phyloP scores from a whole-genome alignment of 2,329 filamentous ascomycete genomes.

The Pseudogymnoascus sp. region DNA sequence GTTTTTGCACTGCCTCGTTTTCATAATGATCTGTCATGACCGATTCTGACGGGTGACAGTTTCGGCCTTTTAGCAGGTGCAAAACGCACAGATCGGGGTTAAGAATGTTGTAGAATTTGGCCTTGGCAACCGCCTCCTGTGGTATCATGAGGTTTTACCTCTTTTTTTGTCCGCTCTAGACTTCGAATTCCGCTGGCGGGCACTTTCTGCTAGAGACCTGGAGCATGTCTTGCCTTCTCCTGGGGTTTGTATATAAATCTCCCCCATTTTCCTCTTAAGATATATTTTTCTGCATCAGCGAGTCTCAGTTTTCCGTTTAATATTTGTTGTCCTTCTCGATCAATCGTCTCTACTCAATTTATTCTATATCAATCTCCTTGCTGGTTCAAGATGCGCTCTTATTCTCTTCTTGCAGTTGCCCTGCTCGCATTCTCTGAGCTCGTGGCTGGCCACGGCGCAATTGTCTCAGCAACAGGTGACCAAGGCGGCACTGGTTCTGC shows the following conservation, averaged over 20 bases:
- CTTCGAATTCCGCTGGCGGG: neutral
- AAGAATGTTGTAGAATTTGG: neutral
- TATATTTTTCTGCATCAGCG: neutral
- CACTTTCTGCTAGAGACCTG: neutral
- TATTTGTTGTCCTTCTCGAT: neutral
- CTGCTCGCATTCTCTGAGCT: constrained; percentile 47
- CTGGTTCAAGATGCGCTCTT: constrained; percentile 33
- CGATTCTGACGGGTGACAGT: neutral
- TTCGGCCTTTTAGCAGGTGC: neutral
- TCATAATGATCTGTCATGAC: neutral
- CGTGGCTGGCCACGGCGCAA: constrained; percentile 53
- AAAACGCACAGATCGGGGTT: neutral
- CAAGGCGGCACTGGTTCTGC: constrained; percentile 44
- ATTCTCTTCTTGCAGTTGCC: constrained; percentile 34
- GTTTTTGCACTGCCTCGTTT: neutral
- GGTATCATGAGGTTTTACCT: neutral
- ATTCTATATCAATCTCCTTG: neutral
- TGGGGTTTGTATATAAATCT: neutral
- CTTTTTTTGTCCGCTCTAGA: neutral
- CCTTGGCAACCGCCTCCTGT: neutral
- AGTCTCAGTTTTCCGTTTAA: neutral
- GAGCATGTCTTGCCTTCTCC: neutral
- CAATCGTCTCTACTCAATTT: neutral
- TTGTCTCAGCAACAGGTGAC: constrained; percentile 50
- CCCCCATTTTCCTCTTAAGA: neutral